Conservation (phyloP, 495 filamentous ascomycete species). For the Chaetomium cochliodes region DNA sequence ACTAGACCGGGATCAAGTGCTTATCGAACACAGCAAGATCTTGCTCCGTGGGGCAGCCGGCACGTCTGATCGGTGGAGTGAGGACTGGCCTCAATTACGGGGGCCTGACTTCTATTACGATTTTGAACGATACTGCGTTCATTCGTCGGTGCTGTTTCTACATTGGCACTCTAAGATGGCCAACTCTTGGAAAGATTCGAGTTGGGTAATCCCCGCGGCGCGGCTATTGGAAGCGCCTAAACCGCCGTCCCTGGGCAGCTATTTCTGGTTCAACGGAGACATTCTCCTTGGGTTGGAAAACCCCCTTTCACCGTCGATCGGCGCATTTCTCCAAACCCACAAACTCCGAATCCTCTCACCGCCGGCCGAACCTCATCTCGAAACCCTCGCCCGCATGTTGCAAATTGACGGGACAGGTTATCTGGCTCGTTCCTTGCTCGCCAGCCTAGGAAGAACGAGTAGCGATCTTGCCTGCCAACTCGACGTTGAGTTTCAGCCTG, state of each 20-base stretch:
- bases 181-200: too few species aligned
- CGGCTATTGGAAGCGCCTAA: too few species aligned
- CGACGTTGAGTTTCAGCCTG: not conserved
- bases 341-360: not conserved
- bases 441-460: not conserved
- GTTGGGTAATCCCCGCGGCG: too few species aligned
- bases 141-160: not conserved
- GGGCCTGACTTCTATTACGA: not conserved
- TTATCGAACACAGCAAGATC: not conserved
- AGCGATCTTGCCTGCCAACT: not conserved
- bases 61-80: too few species aligned
- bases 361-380: not conserved
- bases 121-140: constrained; percentile 7
- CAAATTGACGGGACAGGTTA: not conserved
- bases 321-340: not conserved
- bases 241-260: not conserved
- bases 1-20: not conserved
- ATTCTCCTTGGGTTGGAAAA: not conserved
- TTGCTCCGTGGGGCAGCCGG: not conserved
- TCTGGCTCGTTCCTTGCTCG: not conserved
- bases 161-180: too few species aligned
- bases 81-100: too few species aligned
- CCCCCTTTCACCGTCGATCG: not conserved
- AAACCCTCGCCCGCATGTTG: not conserved
- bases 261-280: constrained; percentile 2